Evolutionary conservation across 2,329 filamentous ascomycete genomes (phyloP).

Genomic region (Chaetomium strumarium): DNA sequence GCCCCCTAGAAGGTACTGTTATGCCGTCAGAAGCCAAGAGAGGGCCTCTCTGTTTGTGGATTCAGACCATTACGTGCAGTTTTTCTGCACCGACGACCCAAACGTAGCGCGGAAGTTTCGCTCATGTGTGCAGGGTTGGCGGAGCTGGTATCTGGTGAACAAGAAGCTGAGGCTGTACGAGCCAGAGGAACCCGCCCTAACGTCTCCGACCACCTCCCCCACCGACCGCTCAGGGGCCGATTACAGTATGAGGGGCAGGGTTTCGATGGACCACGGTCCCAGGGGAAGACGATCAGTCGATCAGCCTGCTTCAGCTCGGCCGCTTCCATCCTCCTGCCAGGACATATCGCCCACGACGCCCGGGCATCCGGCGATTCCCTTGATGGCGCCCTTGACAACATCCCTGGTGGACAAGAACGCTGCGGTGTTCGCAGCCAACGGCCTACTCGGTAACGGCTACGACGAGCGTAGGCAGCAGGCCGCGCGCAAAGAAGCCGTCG

Average conservation of each 20-base stretch:
- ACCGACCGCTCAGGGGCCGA: slow-evolving; percentile 15
- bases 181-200: slow-evolving; percentile 25
- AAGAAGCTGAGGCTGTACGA: slow-evolving; percentile 45
- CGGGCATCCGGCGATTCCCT: neutral
- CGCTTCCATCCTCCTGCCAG: slow-evolving; percentile 10
- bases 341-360: neutral
- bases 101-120: slow-evolving; percentile 63
- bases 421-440: slow-evolving; percentile 43
- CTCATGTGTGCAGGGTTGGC: slow-evolving; percentile 68
- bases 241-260: neutral
- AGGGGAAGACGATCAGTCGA: slow-evolving; percentile 22
- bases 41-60: slow-evolving; percentile 78
- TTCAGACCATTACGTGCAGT: slow-evolving; percentile 83
- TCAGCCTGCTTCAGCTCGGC: slow-evolving; percentile 21
- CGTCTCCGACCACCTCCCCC: slow-evolving; percentile 22
- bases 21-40: slow-evolving; percentile 86
- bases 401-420: slow-evolving; percentile 31
- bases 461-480: slow-evolving; percentile 40
- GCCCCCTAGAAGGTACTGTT: slow-evolving; percentile 79
- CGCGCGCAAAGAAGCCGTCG: slow-evolving; percentile 19
- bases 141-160: slow-evolving; percentile 85
- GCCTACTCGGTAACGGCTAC: slow-evolving; percentile 47
- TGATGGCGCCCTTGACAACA: slow-evolving; percentile 19
- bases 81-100: slow-evolving; percentile 76
- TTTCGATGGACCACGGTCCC: slow-evolving; percentile 40